Base-by-base conservation (phyloP, 75 land plant species). In the Sequoia sempervirens region DNA sequence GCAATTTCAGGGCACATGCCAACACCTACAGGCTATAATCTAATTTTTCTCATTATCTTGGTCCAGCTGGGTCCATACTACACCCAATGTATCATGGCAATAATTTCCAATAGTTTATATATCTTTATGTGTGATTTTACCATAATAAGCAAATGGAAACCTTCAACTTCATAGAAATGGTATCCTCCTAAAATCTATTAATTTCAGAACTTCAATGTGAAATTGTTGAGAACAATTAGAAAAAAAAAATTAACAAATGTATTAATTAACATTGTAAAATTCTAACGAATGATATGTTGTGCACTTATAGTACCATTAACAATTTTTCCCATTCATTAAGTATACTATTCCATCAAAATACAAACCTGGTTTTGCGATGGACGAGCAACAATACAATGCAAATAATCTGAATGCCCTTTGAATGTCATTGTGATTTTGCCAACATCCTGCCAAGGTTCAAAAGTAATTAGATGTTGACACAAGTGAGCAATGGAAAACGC, bases 321-420 rank as follows among this genome's bases (percentile, higher is more conserved):
- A 69, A 13, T 32, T 70, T 70, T 50, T 2, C 37, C 14, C 73
- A 30, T 70, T 32, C n/a, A 28, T 32, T 30, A 32, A 70, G 36
- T 11, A 70, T 30, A 54, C 6, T n/a, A 68, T 54, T 52, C 32
- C 20, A 15, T 32, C 28, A 52, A 68, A 70, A 54, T 38, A 34
- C 36, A 36, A 56, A 95, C 99, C 95, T 96, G 99, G 87, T 92
- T 92, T 82, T 86, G 86, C 4, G 94, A 89, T 82, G 91, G 86
- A 0, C 95, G 86, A 15, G 88, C 86, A 86, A 85, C 85, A 75
- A 96, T 87, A 84, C 94, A 92, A 54, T 96, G 99, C 87, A 96
- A 86, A 75, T 95, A 96, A 84, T 90, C 95, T 36, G 93, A 86
- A 78, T 95, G 97, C 61, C 99, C 99, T 84, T 86, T 89, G 73